These are phyloP conservation scores for Globisporangium apiculatum DNA, from an alignment of 352 stramenopile species.

Conservation along the genomic window DNA sequence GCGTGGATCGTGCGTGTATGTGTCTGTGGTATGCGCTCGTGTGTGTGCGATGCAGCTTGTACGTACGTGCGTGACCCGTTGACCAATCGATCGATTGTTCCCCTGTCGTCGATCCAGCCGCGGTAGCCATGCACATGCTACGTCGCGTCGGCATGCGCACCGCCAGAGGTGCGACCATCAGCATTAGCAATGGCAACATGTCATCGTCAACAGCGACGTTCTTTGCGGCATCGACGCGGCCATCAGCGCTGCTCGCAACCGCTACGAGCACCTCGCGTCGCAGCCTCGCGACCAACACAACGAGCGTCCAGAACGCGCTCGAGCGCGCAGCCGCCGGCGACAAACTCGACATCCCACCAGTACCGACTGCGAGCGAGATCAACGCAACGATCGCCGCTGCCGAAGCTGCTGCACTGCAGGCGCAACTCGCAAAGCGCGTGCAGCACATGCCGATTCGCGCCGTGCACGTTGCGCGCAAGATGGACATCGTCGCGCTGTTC, in stretches of 20 bases:
- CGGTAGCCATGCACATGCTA: constrained; percentile 29
- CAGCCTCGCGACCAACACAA: constrained; percentile 13
- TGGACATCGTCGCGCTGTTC: constrained; percentile 82
- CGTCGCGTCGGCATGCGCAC: constrained; percentile 21
- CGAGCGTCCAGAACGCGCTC: background rate
- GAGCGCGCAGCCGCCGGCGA: constrained; percentile 17
- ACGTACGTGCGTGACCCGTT: no score
- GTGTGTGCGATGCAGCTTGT: no score
- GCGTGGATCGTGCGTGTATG: no score
- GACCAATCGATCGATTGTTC: no score
- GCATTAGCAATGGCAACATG: constrained; percentile 6
- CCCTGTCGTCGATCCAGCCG: no score
- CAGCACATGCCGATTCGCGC: constrained; percentile 56
- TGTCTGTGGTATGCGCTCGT: no score
- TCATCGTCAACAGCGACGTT: background rate
- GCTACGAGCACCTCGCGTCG: background rate
- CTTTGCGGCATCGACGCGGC: constrained; percentile 4
- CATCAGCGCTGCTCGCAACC: constrained; percentile 14
- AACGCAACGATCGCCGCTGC: constrained; percentile 59
- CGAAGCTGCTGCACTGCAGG: constrained; percentile 39
- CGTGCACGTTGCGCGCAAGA: constrained; percentile 81
- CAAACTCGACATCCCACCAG: constrained; percentile 41
- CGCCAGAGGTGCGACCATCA: constrained; percentile 9
- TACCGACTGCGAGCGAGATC: constrained; percentile 56
- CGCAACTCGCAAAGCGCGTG: constrained; percentile 38